Percentiles rank a stretch among this genome's conserved stretches.
These are phyloP conservation scores for Penicillium sp. DNA, from an alignment of 2,329 filamentous ascomycete species.

Conservation along the genomic window DNA sequence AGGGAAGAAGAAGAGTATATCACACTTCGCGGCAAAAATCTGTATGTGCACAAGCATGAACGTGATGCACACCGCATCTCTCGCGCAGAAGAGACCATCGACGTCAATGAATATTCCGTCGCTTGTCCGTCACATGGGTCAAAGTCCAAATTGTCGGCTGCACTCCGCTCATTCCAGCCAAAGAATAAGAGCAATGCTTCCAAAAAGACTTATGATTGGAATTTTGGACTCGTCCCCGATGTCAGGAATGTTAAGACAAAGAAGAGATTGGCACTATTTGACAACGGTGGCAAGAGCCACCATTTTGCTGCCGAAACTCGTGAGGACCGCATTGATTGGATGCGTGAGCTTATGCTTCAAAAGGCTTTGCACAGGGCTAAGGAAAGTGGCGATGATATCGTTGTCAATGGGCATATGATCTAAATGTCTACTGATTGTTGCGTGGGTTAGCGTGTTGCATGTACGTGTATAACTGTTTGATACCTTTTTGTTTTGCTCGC, in stretches of 20 bases:
- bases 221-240: no score
- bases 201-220: no score
- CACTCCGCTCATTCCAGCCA: slow-evolving; percentile 62
- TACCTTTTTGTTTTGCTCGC: no score
- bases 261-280: slow-evolving; percentile 20
- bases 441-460: no score
- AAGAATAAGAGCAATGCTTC: no score
- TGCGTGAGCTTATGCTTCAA: slow-evolving; percentile 49
- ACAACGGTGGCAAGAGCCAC: slow-evolving; percentile 76
- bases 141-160: slow-evolving; percentile 76
- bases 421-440: neutral
- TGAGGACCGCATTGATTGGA: slow-evolving; percentile 93
- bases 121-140: slow-evolving; percentile 70
- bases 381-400: slow-evolving; percentile 30
- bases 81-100: slow-evolving; percentile 26
- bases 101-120: slow-evolving; percentile 9
- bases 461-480: no score
- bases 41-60: slow-evolving; percentile 42
- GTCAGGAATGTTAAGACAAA: no score
- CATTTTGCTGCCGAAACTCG: slow-evolving; percentile 87
- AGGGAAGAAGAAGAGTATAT: slow-evolving; percentile 90
- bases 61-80: slow-evolving; percentile 11
- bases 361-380: slow-evolving; percentile 38
- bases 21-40: slow-evolving; percentile 70
- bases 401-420: slow-evolving; percentile 34